phyloP scores from a whole-genome alignment of 1,284 basidiomycete genomes.

The Heterobasidion parviporum region DNA sequence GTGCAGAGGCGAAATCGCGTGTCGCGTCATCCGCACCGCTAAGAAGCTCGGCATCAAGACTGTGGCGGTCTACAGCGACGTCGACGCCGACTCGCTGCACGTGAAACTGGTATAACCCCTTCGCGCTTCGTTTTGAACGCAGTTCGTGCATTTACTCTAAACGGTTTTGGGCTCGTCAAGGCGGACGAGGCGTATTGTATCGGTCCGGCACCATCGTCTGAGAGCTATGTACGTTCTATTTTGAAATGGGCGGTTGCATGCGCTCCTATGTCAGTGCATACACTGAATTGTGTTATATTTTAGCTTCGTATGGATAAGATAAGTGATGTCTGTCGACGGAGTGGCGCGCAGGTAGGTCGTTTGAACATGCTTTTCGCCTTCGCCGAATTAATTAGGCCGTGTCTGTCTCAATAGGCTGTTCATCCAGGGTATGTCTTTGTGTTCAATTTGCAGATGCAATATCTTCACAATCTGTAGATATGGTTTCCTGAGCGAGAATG shows the following conservation, averaged over 20 bases:
- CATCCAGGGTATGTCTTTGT: constrained; percentile 59
- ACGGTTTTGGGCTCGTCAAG: constrained; percentile 24
- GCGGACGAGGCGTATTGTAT: constrained; percentile 97
- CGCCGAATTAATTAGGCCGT: background rate
- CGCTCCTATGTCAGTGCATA: background rate
- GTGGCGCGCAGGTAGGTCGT: constrained; percentile 72
- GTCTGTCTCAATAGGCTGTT: constrained; percentile 43
- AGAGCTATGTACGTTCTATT: constrained; percentile 73
- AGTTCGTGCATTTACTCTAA: too few species aligned
- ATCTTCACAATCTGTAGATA: constrained; percentile 41
- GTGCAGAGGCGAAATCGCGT: constrained; percentile 86
- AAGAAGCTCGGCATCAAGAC: constrained; percentile 82
- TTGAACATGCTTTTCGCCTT: background rate
- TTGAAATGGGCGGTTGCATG: background rate
- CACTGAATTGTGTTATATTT: constrained; percentile 1
- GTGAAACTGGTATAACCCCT: constrained; percentile 52
- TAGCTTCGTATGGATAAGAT: constrained; percentile 87
- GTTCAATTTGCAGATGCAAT: background rate
- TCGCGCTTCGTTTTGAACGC: background rate
- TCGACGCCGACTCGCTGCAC: constrained; percentile 73
- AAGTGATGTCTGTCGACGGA: constrained; percentile 69
- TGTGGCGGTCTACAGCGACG: constrained; percentile 86
- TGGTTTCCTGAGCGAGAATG: constrained; percentile 92
- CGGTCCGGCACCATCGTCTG: constrained; percentile 79
- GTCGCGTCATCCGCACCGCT: constrained; percentile 87